phyloP scores from a whole-genome alignment of 208 protist species.

The Phytomonas sp. region DNA sequence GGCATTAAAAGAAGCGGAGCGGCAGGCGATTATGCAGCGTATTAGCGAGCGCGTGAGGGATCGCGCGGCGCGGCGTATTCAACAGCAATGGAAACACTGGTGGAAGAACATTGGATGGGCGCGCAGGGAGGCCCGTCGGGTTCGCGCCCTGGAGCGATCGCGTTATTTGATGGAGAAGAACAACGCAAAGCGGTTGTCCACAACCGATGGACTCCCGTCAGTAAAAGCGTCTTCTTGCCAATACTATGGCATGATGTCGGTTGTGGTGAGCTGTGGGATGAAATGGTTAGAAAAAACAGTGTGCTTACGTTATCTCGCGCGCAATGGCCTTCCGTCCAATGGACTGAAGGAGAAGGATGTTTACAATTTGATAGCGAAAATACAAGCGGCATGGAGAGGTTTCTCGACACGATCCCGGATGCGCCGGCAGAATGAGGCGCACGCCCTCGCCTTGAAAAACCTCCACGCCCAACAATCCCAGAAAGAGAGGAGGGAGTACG shows the following conservation, averaged over 20 bases:
- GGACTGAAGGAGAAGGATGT: slow-evolving; percentile 21
- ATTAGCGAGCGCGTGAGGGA: slow-evolving; percentile 30
- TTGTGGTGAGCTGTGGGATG: slow-evolving; percentile 26
- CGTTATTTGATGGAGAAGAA: slow-evolving; percentile 3
- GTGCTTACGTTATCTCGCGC: slow-evolving; percentile 33
- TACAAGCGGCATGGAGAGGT: slow-evolving; percentile 38
- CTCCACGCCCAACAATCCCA: slow-evolving; percentile 8
- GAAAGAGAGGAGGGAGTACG: slow-evolving; percentile 35
- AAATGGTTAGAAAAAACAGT: slow-evolving; percentile 41
- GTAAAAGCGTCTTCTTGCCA: not conserved
- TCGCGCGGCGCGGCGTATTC: slow-evolving; percentile 39
- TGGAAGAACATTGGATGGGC: slow-evolving; percentile 44
- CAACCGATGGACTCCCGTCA: not conserved
- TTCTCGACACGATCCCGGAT: not conserved
- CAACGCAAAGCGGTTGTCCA: no score
- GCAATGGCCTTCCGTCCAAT: not conserved
- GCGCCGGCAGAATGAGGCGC: not conserved
- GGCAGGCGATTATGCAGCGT: slow-evolving; percentile 16
- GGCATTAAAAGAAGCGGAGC: slow-evolving; percentile 11
- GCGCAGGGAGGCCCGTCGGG: slow-evolving; percentile 31
- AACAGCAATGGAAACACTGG: slow-evolving; percentile 56
- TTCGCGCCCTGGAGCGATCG: slow-evolving; percentile 38
- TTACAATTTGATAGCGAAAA: slow-evolving; percentile 8
- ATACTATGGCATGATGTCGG: slow-evolving; percentile 12
- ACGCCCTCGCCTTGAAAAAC: no score